Evolutionary conservation across 176 grass and related monocot species (phyloP).

Genomic region (Oryza meyeriana): DNA sequence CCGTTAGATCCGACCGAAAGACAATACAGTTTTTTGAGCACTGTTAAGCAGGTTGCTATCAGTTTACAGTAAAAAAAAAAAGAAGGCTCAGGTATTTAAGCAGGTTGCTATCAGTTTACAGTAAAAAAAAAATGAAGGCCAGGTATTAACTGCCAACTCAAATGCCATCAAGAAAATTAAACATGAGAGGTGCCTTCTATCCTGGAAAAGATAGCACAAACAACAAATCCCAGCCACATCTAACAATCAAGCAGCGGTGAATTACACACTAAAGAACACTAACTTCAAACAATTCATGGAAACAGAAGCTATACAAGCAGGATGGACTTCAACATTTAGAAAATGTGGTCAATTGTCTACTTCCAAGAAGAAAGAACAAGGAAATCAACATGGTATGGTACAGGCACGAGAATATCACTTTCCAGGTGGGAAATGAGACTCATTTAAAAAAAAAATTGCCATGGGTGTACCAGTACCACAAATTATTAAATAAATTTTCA

Average conservation of each 20-base stretch:
- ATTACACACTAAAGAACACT: not conserved
- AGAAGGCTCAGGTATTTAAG: too few species aligned
- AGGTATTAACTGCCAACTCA: not conserved
- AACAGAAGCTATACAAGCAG: slow-evolving; percentile 22
- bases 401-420: not conserved
- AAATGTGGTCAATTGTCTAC: not conserved
- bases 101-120: not conserved
- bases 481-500: not conserved
- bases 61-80: not conserved
- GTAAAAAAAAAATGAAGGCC: not conserved
- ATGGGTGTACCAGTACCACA: not conserved
- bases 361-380: slow-evolving; percentile 23
- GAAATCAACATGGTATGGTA: not conserved
- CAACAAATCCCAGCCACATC: not conserved
- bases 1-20: not conserved
- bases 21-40: not conserved
- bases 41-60: slow-evolving; percentile 6
- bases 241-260: not conserved
- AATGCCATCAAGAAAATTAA: slow-evolving; percentile 3
- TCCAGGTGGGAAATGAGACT: not conserved
- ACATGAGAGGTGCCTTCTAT: not conserved
- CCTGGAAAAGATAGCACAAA: not conserved
- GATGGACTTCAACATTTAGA: not conserved
- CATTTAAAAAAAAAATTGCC: not conserved
- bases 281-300: not conserved